A percentile compares a stretch with the other conserved stretches of the same genome.
Evolutionary conservation across 805 yeast genomes (phyloP).

Genomic region (Nakazawaea ernobii): DNA sequence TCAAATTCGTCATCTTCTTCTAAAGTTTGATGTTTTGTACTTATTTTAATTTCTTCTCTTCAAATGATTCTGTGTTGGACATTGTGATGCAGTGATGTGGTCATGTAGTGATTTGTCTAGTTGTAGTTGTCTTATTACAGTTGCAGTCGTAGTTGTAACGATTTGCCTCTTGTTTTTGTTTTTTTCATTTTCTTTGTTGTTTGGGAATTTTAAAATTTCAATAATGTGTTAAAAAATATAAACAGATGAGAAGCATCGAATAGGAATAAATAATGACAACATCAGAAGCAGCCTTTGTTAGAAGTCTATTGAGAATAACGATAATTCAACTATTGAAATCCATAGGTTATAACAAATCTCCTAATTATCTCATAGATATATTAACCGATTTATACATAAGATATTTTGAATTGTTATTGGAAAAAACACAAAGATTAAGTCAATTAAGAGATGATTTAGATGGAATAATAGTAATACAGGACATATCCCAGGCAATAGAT

Average conservation of each 20-base stretch:
- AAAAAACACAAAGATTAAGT: constrained; percentile 45
- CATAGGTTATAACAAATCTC: constrained; percentile 77
- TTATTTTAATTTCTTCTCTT: too few relatives aligned
- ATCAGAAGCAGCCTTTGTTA: constrained; percentile 1
- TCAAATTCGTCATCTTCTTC: too few relatives aligned
- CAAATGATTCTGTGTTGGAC: too few relatives aligned
- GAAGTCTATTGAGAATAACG: constrained; percentile 12
- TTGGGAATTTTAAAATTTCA: background rate
- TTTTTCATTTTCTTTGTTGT: background rate
- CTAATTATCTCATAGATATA: constrained; percentile 64
- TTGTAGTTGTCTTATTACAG: too few relatives aligned
- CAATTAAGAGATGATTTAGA: constrained; percentile 34
- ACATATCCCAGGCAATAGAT: constrained; percentile 65
- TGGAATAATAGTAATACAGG: constrained; percentile 50
- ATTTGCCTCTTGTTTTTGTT: too few relatives aligned
- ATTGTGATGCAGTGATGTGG: too few relatives aligned
- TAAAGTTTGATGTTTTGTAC: too few relatives aligned
- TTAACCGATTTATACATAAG: constrained; percentile 73
- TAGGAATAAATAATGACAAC: background rate
- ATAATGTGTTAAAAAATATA: background rate
- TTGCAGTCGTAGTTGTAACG: too few relatives aligned
- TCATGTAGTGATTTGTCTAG: too few relatives aligned
- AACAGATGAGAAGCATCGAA: background rate
- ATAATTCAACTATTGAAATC: constrained; percentile 60
- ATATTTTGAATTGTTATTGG: constrained; percentile 49